Evolutionary conservation across 2,329 filamentous ascomycete genomes (phyloP), one percentile per base, ranked within the genome.

Genomic region (Colletotrichum incanum): DNA sequence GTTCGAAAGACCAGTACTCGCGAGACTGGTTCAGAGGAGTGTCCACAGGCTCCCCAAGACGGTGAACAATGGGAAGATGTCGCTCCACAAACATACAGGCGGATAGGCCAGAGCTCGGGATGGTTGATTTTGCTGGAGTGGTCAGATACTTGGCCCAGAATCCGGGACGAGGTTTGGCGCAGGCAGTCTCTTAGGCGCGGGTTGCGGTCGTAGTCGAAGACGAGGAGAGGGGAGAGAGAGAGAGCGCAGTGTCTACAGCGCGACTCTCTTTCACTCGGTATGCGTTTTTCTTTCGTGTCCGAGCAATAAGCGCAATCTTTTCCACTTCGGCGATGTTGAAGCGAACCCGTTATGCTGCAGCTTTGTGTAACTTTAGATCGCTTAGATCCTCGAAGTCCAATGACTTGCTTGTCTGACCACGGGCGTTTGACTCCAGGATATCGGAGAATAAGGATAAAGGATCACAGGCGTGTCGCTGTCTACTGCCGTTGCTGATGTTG

Each of bases 31-130:
- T 80, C 76, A 79, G 78, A 75, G 78, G 67, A 75, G 78, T 78
- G 77, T 82, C 81, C 79, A 79, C 79, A 78, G 76, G 74, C 76
- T 82, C 81, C 82, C 80, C 81, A 78, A 80, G 77, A 78, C 77
- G 78, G 78, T 81, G 78, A 77, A 75, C 77, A 77, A 78, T 78
- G 77, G 81, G 79, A 76, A 80, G 78, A 76, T 78, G 79, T 76
- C 79, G 80, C 76, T 81, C 80, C 76, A 82, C 81, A 77, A 82
- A 83, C 83, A 83, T 84, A 80, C 82, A 81, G 79, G 77, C 76
- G 75, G 75, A 72, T 78, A 72, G 58, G 31, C 62, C 55, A 62
- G 71, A 31, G 20, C 41, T 69, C n/a, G 52, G 61, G n/a, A 41
- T 28, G 59, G 31, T 23, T 54, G 41, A 26, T 52, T 55, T 55